Conservation (phyloP, 768 basidiomycete genomes). For the Erythrobasidium yunnanense region DNA sequence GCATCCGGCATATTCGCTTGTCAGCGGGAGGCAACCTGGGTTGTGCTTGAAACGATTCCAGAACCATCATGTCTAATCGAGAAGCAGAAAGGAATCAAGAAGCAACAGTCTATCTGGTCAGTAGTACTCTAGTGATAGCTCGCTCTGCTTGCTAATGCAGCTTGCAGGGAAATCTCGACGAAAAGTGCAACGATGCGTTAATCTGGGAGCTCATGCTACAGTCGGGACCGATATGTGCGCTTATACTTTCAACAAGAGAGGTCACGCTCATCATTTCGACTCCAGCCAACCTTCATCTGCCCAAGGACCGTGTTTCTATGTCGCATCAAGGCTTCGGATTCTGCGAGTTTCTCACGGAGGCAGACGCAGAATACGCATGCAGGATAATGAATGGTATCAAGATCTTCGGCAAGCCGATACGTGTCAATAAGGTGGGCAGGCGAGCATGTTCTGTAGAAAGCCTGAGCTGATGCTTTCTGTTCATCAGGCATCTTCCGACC, state of each 20-base stretch:
- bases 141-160: background rate
- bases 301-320: constrained; percentile 97
- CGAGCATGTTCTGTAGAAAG: background rate
- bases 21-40: no score
- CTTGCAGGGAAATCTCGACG: constrained; percentile 84
- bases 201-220: constrained; percentile 98
- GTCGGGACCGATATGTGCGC: constrained; percentile 93
- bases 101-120: constrained; percentile 18
- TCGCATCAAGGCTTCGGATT: constrained; percentile 98
- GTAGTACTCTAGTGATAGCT: background rate
- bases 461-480: background rate
- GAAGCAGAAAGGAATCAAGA: constrained; percentile 21
- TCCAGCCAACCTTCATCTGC: constrained; percentile 88
- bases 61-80: constrained; percentile 10
- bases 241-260: background rate
- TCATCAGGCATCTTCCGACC: constrained; percentile 82
- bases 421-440: constrained; percentile 82
- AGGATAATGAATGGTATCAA: constrained; percentile 99
- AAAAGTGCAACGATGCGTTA: constrained; percentile 82
- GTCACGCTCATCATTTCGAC: background rate
- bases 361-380: constrained; percentile 98
- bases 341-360: constrained; percentile 97
- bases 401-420: constrained; percentile 93
- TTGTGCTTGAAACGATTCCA: no score
- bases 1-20: no score